These are phyloP conservation scores for Diaporthe citri DNA, from an alignment of 2,329 filamentous ascomycete genomes.

Conservation along the genomic window DNA sequence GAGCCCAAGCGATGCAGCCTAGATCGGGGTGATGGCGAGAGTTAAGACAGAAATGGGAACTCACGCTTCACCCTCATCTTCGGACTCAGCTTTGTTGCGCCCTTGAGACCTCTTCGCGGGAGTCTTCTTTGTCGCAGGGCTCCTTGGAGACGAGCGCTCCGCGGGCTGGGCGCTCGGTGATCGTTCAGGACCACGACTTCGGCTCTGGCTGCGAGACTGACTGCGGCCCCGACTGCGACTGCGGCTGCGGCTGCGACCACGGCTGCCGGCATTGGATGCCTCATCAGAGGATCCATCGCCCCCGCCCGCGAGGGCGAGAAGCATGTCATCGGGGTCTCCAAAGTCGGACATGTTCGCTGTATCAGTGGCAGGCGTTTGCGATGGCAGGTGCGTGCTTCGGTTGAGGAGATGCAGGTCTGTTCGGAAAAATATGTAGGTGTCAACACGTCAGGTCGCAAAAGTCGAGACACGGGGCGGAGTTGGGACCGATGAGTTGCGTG, in stretches of 20 bases:
- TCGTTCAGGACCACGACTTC: conserved; percentile 47
- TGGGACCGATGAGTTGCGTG: conserved; percentile 8
- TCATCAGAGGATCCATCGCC: conserved; percentile 73
- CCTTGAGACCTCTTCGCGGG: conserved; percentile 62
- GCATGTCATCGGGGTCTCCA: conserved; percentile 81
- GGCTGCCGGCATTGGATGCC: conserved; percentile 65
- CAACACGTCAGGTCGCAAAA: conserved; percentile 2
- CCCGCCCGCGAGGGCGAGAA: conserved; percentile 89
- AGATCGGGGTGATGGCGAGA: conserved; percentile 30
- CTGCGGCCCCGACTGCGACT: conserved; percentile 50
- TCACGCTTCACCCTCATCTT: conserved; percentile 88
- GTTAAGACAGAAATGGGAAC: conserved; percentile 53
- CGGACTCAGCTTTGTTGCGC: conserved; percentile 70
- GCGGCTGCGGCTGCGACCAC: conserved; percentile 65
- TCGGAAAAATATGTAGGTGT: neutral
- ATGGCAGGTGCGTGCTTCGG: neutral
- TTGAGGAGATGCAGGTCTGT: neutral
- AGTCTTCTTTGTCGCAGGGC: conserved; percentile 49
- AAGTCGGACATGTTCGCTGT: conserved; percentile 76
- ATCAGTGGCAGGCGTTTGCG: neutral
- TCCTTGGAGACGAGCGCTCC: conserved; percentile 46
- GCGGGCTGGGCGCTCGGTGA: conserved; percentile 47
- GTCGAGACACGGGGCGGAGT: neutral
- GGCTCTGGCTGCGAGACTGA: conserved; percentile 43
- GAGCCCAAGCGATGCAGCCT: neutral